Evolutionary conservation across 768 basidiomycete species (phyloP).

Genomic region (Tricholoma bakamatsutake): DNA sequence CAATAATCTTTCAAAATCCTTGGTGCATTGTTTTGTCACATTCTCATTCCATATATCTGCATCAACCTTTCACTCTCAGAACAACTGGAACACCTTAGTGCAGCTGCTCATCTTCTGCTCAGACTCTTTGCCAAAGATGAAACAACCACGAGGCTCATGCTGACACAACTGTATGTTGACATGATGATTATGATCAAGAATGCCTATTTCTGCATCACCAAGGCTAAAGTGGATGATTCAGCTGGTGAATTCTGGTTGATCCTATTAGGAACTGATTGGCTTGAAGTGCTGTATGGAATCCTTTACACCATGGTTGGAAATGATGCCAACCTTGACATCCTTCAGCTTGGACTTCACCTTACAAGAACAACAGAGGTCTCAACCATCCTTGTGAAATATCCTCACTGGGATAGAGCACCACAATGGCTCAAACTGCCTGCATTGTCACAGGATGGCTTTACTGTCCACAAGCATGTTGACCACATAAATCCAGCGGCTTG

Average conservation of each 20-base stretch:
- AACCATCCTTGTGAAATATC: constrained; percentile 27
- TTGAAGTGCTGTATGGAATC: constrained; percentile 30
- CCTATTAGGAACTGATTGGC: constrained; percentile 31
- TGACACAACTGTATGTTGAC: constrained; percentile 21
- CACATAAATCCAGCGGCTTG: constrained; percentile 31
- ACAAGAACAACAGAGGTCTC: constrained; percentile 3
- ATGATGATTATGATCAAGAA: constrained; percentile 9
- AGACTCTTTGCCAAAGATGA: too few relatives aligned
- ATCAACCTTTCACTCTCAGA: constrained; percentile 12
- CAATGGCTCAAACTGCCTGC: too few relatives aligned
- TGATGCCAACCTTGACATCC: constrained; percentile 22
- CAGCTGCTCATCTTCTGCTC: constrained; percentile 23
- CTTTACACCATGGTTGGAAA: constrained; percentile 29
- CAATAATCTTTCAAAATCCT: constrained; percentile 15
- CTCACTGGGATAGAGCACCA: constrained; percentile 24
- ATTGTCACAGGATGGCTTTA: constrained; percentile 17
- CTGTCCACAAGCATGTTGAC: constrained; percentile 20
- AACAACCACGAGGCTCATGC: too few relatives aligned
- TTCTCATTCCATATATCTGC: constrained; percentile 25
- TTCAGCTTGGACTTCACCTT: constrained; percentile 5
- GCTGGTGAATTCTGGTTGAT: constrained; percentile 27
- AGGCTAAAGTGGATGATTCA: constrained; percentile 28
- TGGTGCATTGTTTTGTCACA: constrained; percentile 19
- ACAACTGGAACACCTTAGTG: constrained; percentile 28
- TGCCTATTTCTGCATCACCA: constrained; percentile 33